phyloP scores from a whole-genome alignment of 2,329 filamentous ascomycete species.

The Ophiostoma montium region DNA sequence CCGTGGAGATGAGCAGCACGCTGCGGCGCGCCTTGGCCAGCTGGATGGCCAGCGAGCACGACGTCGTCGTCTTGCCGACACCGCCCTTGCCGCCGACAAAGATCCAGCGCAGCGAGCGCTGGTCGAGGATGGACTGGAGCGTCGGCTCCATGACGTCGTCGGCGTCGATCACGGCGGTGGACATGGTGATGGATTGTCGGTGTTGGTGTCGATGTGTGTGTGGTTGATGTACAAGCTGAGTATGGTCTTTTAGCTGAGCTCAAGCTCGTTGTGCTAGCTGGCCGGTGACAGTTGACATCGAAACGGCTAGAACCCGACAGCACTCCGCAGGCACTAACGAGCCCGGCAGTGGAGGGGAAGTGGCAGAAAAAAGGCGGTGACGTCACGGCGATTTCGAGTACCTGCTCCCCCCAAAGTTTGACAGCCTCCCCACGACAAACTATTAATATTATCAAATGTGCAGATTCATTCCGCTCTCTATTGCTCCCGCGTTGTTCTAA shows the following conservation, averaged over 20 bases:
- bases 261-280: too few species aligned
- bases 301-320: constrained; percentile 8
- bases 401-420: too few species aligned
- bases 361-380: constrained; percentile 1
- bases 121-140: constrained; percentile 87
- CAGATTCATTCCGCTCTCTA: too few species aligned
- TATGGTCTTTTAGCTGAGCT: too few species aligned
- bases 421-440: too few species aligned
- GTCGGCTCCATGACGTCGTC: constrained; percentile 71
- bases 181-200: constrained; percentile 14
- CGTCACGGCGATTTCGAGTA: background rate
- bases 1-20: constrained; percentile 93
- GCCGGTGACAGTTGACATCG: background rate
- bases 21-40: constrained; percentile 89
- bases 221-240: too few species aligned
- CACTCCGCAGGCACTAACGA: background rate
- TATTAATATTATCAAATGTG: too few species aligned
- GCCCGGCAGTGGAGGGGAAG: background rate
- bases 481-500: too few species aligned
- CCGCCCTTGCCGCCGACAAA: constrained; percentile 98
- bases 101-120: constrained; percentile 93
- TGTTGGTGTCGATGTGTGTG: background rate
- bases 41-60: constrained; percentile 95
- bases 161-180: constrained; percentile 44
- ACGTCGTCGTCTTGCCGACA: constrained; percentile 98